Conservation (phyloP, 2,329 filamentous ascomycete genomes). For the Colletotrichum tamarilloi region DNA sequence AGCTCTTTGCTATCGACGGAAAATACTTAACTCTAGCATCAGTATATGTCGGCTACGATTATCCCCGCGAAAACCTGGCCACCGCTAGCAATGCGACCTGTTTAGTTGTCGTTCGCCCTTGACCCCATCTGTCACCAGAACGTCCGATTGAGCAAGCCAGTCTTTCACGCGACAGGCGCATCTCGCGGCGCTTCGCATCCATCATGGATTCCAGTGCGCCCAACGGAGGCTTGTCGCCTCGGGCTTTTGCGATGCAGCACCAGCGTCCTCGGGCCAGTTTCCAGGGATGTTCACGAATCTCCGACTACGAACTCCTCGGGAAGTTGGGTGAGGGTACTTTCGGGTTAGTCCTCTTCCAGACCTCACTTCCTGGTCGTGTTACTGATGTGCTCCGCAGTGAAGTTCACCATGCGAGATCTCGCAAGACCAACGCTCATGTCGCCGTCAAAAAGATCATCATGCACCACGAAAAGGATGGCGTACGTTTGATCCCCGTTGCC, state of each 20-base stretch:
- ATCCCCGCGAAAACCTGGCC: not conserved
- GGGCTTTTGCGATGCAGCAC: slow-evolving; percentile 67
- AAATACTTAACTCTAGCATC: not conserved
- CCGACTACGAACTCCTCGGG: slow-evolving; percentile 81
- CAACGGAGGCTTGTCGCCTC: slow-evolving; percentile 59
- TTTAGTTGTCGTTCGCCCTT: not conserved
- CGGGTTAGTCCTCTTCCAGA: slow-evolving; percentile 66
- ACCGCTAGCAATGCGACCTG: slow-evolving; percentile 23
- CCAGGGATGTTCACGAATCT: slow-evolving; percentile 84
- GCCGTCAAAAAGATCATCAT: slow-evolving; percentile 99
- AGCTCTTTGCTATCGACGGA: not conserved
- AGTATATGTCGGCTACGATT: not conserved
- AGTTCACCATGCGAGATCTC: slow-evolving; percentile 88
- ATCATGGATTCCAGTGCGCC: slow-evolving; percentile 27
- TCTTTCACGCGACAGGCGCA: slow-evolving; percentile 20
- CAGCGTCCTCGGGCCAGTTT: slow-evolving; percentile 72
- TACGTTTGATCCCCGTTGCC: slow-evolving; percentile 53
- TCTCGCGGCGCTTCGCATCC: slow-evolving; percentile 18
- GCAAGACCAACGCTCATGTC: slow-evolving; percentile 78
- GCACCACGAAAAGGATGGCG: slow-evolving; percentile 98
- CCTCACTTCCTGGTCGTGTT: not conserved
- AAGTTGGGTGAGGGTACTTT: slow-evolving; percentile 97
- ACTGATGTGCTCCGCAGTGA: slow-evolving; percentile 63
- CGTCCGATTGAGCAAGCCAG: slow-evolving; percentile 9
- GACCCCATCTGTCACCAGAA: not conserved